Conservation (phyloP, 495 filamentous ascomycete genomes). For the Cenococcum geophilum region DNA sequence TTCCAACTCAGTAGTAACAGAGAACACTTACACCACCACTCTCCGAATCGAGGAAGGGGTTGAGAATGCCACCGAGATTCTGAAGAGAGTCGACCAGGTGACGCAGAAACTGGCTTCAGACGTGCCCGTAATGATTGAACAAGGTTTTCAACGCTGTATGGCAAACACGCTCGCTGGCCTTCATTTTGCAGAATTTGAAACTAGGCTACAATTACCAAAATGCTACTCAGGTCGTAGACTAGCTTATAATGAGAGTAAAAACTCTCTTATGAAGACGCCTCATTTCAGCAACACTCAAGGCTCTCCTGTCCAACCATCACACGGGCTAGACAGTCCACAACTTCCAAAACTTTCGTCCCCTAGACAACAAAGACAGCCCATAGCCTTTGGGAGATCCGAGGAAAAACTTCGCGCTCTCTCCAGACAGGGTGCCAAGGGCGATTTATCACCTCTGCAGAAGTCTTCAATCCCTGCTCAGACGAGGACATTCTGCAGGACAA, state of each 20-base stretch:
- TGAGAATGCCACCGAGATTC: background rate
- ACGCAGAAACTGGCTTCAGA: constrained; percentile 1
- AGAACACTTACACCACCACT: background rate
- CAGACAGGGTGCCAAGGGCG: no score
- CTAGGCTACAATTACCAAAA: background rate
- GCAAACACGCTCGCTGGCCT: background rate
- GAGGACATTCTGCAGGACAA: background rate
- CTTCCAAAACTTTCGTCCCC: no score
- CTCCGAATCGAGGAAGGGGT: background rate
- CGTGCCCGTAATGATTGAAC: constrained; percentile 1
- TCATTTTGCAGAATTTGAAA: background rate
- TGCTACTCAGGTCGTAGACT: no score
- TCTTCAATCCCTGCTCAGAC: background rate
- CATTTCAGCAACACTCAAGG: no score
- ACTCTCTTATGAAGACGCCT: no score
- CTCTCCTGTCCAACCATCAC: no score
- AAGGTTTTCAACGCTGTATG: background rate
- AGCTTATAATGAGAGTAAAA: no score
- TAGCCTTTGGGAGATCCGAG: no score
- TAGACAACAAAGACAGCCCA: no score
- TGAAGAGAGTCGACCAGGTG: constrained; percentile 6
- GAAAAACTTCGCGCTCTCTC: no score
- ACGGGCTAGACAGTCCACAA: no score
- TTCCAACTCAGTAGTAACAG: background rate
- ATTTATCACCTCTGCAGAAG: no score